These are phyloP conservation scores for Pulicaria dysenterica DNA, from an alignment of 129 eudicot genomes.

Conservation along the genomic window DNA sequence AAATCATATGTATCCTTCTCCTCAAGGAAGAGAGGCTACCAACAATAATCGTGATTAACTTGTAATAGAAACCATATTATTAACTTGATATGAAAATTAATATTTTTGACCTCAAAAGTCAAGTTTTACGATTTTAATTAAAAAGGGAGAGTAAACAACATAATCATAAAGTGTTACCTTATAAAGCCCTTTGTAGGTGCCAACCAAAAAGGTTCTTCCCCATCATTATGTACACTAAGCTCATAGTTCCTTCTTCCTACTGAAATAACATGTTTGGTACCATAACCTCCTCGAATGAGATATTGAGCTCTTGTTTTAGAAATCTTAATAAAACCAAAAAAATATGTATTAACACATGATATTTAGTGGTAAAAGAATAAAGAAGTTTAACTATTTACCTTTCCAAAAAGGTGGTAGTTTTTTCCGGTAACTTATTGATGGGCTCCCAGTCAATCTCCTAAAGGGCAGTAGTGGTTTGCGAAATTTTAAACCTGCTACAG, in stretches of 20 bases:
- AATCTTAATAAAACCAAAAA: slow-evolving; percentile 38
- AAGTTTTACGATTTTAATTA: background rate
- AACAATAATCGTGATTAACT: background rate
- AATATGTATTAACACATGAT: slow-evolving; percentile 16
- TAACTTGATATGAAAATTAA: slow-evolving; percentile 3
- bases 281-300: slow-evolving; percentile 29
- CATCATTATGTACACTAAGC: slow-evolving; percentile 41
- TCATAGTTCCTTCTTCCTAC: slow-evolving; percentile 49
- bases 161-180: slow-evolving; percentile 10
- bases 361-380: background rate
- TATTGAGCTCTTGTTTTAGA: slow-evolving; percentile 19
- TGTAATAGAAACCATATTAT: slow-evolving; percentile 8
- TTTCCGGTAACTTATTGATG: slow-evolving; percentile 24
- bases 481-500: slow-evolving; percentile 24
- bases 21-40: slow-evolving; percentile 2
- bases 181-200: slow-evolving; percentile 32
- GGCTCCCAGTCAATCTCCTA: slow-evolving; percentile 19
- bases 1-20: slow-evolving; percentile 1
- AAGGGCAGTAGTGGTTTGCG: slow-evolving; percentile 39
- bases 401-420: slow-evolving; percentile 14
- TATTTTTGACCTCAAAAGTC: background rate
- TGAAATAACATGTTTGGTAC: slow-evolving; percentile 33
- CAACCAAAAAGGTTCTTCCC: slow-evolving; percentile 54
- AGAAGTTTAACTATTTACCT: slow-evolving; percentile 41
- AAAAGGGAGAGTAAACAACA: background rate